Conservation (phyloP, 1,284 basidiomycete species). For the Cryptococcus sp. region DNA sequence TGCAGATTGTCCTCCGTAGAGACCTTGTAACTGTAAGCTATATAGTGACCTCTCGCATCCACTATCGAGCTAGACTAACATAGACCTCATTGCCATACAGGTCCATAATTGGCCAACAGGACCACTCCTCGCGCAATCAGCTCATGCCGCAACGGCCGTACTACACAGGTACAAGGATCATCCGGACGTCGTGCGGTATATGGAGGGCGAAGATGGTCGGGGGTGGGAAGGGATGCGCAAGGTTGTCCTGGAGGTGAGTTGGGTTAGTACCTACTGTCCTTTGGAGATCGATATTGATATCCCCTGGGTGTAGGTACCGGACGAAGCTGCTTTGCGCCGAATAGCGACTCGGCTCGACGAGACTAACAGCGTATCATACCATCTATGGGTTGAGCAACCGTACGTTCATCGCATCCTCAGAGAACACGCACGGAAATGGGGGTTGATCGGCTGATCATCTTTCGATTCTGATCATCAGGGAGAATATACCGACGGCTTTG, state of each 20-base stretch:
- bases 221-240: slow-evolving; percentile 50
- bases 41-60: background rate
- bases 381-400: slow-evolving; percentile 58
- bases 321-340: slow-evolving; percentile 36
- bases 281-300: background rate
- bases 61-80: background rate
- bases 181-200: slow-evolving; percentile 44
- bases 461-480: slow-evolving; percentile 27
- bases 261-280: background rate
- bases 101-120: slow-evolving; percentile 54
- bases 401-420: slow-evolving; percentile 22
- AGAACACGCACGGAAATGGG: too few relatives aligned
- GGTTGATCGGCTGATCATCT: background rate
- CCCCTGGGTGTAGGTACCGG: slow-evolving; percentile 38
- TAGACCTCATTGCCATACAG: slow-evolving; percentile 18
- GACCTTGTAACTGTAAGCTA: slow-evolving; percentile 45
- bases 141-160: slow-evolving; percentile 56
- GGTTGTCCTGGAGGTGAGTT: slow-evolving; percentile 44
- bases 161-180: slow-evolving; percentile 38
- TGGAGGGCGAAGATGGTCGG: slow-evolving; percentile 36
- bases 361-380: slow-evolving; percentile 43
- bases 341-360: slow-evolving; percentile 44
- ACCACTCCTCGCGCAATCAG: slow-evolving; percentile 57
- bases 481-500: slow-evolving; percentile 55
- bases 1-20: slow-evolving; percentile 53